These are phyloP conservation scores for Phytophthora megakarya DNA, from an alignment of 352 stramenopile species.

Conservation along the genomic window DNA sequence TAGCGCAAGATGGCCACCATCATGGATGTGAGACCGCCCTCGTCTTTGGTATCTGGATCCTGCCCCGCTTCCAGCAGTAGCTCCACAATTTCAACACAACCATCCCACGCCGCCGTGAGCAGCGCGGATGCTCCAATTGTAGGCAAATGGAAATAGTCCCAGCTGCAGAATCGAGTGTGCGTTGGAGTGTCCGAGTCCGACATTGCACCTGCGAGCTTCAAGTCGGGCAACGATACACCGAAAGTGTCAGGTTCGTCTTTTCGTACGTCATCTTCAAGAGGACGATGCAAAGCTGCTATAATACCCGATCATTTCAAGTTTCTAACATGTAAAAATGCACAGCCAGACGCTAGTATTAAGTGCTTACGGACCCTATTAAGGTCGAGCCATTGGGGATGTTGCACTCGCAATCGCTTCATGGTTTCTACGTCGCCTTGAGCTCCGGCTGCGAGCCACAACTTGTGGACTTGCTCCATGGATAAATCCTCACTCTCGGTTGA, in stretches of 20 bases:
- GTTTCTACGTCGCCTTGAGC: conserved; percentile 7
- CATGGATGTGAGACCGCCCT: conserved; percentile 25
- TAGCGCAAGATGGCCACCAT: conserved; percentile 33
- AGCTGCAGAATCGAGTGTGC: conserved; percentile 25
- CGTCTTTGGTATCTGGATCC: conserved; percentile 24
- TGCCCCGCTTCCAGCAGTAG: conserved; percentile 27
- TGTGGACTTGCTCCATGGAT: conserved; percentile 20
- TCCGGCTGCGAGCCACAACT: conserved; percentile 21
- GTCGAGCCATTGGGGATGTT: conserved; percentile 31
- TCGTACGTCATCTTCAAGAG: not conserved
- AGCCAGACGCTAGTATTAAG: not conserved
- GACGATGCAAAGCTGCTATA: not conserved
- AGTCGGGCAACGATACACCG: conserved; percentile 7
- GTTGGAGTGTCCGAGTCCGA: not conserved
- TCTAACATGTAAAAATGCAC: not conserved
- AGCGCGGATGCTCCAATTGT: conserved; percentile 28
- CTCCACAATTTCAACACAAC: conserved; percentile 14
- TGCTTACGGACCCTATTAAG: conserved; percentile 11
- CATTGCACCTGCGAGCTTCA: conserved; percentile 11
- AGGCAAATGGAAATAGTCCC: conserved; percentile 29
- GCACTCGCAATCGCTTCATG: conserved; percentile 21
- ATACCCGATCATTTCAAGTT: not conserved
- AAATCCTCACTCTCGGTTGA: not conserved
- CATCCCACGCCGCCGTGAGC: conserved; percentile 29
- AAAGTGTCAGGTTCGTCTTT: conserved; percentile 6